These are phyloP conservation scores for Saccharomycopsis phalli DNA, from an alignment of 1,139 yeast species.

Conservation along the genomic window DNA sequence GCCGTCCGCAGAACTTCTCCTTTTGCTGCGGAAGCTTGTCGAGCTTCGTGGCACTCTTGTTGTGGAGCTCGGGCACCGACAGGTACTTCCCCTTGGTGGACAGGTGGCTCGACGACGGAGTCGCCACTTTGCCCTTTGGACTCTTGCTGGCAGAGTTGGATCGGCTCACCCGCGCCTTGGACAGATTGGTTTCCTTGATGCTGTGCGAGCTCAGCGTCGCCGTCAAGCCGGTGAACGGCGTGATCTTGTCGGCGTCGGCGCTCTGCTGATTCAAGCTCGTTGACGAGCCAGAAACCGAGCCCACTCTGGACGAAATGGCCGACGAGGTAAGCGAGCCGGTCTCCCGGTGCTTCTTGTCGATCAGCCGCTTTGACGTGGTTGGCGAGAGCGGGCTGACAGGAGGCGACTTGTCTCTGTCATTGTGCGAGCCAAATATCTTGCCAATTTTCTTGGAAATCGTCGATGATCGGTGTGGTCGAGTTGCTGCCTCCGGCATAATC, in stretches of 20 bases:
- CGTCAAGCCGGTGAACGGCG: background rate
- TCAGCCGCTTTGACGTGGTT: background rate
- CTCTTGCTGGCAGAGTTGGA: background rate
- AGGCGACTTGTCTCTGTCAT: conserved; percentile 3
- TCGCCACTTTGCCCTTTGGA: background rate
- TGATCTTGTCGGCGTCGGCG: background rate
- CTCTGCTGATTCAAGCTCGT: background rate
- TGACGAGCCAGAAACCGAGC: background rate
- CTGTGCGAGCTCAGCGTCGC: conserved; percentile 5
- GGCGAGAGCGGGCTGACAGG: background rate
- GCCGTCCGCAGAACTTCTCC: conserved; percentile 28
- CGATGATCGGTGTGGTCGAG: conserved; percentile 12
- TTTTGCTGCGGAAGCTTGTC: conserved; percentile 6
- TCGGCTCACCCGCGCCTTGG: background rate
- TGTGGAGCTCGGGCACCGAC: background rate
- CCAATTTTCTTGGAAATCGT: conserved; percentile 17
- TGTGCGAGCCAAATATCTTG: conserved; percentile 14
- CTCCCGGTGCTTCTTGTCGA: background rate
- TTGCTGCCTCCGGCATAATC: conserved; percentile 9
- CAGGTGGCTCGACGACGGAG: too few relatives aligned
- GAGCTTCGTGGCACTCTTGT: background rate
- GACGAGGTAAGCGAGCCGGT: background rate
- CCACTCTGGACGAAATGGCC: background rate
- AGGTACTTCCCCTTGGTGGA: background rate
- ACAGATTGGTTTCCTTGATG: background rate